A percentile compares a stretch with the other conserved stretches of the same genome.
Evolutionary conservation across 2,329 filamentous ascomycete genomes (phyloP).

Genomic region (Hymenoscyphus repandus): DNA sequence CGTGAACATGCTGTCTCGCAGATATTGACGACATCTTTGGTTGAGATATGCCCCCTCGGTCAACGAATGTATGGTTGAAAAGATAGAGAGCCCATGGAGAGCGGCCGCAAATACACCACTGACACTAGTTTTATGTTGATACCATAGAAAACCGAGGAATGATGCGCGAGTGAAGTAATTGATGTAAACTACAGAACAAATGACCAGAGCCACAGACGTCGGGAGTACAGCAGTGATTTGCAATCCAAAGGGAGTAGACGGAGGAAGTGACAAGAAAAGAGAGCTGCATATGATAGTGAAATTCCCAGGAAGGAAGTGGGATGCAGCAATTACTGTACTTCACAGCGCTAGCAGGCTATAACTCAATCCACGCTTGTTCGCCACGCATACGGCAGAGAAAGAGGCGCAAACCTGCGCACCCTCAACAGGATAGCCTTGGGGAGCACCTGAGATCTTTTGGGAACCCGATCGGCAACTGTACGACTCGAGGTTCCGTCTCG

Average conservation of each 20-base stretch:
- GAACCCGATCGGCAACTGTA: no score
- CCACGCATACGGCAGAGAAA: conserved; percentile 1
- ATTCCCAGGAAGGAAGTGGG: not conserved
- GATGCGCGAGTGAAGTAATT: no score
- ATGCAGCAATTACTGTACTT: not conserved
- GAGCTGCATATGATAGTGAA: no score
- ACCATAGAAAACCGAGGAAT: no score
- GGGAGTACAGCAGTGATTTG: no score
- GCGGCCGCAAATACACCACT: not conserved
- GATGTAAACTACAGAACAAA: no score
- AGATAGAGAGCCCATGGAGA: not conserved
- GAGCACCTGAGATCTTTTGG: not conserved
- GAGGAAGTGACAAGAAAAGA: not conserved
- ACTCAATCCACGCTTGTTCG: no score
- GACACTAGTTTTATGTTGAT: no score
- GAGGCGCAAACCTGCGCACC: conserved; percentile 12
- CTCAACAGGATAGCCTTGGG: not conserved
- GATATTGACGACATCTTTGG: conserved; percentile 15
- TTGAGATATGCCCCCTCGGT: not conserved
- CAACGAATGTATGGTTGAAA: not conserved
- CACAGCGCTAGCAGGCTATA: conserved; percentile 1
- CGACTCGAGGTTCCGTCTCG: no score
- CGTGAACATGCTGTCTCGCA: conserved; percentile 15
- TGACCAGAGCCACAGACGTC: no score
- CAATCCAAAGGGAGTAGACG: no score